These are phyloP conservation scores for Dillenia suffruticosa DNA, from an alignment of 164 flowering plant genomes.

Conservation along the genomic window DNA sequence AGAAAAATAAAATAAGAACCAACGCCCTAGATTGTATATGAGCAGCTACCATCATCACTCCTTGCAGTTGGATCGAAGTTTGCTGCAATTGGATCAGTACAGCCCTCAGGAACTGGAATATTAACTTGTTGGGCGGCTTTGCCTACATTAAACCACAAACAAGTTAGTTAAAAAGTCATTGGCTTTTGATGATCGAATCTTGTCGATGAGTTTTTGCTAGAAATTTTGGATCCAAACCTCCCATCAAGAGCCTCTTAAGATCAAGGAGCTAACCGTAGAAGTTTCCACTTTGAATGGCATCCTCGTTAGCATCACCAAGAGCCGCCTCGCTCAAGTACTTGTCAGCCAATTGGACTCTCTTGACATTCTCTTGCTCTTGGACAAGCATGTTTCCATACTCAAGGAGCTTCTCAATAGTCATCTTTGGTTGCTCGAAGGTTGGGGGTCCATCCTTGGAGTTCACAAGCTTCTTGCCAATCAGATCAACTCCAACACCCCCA, in stretches of 20 bases:
- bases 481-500: slow-evolving; percentile 37
- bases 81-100: slow-evolving; percentile 23
- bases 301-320: slow-evolving; percentile 58
- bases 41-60: slow-evolving; percentile 33
- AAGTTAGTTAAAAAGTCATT: background rate
- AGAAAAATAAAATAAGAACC: background rate
- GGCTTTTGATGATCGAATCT: no score
- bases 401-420: slow-evolving; percentile 51
- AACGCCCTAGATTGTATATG: slow-evolving; percentile 3
- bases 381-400: slow-evolving; percentile 70
- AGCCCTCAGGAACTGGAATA: slow-evolving; percentile 20
- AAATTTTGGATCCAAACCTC: slow-evolving; percentile 17
- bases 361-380: slow-evolving; percentile 63
- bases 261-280: slow-evolving; percentile 39
- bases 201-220: no score
- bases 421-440: slow-evolving; percentile 53
- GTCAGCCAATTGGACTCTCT: slow-evolving; percentile 73
- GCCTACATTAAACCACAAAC: slow-evolving; percentile 8
- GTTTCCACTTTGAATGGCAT: slow-evolving; percentile 44
- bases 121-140: slow-evolving; percentile 18
- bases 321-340: slow-evolving; percentile 56
- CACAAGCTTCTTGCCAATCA: slow-evolving; percentile 56
- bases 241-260: slow-evolving; percentile 8
- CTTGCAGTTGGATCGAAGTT: slow-evolving; percentile 40
- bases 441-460: slow-evolving; percentile 67